phyloP scores from a whole-genome alignment of 1,139 yeast species.

The Yamadazyma blattariae region DNA sequence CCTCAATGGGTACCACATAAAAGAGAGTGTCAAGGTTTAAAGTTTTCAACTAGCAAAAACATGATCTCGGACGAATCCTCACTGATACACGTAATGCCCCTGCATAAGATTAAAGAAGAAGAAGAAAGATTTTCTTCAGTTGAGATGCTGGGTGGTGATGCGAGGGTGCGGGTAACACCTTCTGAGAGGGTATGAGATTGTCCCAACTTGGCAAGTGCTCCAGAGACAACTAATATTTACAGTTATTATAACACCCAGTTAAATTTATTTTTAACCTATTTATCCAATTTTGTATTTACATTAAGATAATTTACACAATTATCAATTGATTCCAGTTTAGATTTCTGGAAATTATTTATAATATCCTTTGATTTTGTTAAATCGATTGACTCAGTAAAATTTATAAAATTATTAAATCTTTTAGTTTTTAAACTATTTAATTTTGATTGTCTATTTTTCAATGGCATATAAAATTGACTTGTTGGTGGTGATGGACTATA shows the following conservation, averaged over 20 bases:
- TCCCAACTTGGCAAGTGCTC: too few species aligned
- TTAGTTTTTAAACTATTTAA: not conserved
- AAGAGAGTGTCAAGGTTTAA: constrained; percentile 92
- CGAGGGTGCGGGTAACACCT: constrained; percentile 15
- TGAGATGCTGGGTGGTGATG: constrained; percentile 7
- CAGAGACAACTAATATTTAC: too few species aligned
- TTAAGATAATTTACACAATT: too few species aligned
- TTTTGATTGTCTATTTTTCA: not conserved
- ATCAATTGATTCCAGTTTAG: too few species aligned
- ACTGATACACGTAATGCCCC: constrained; percentile 99
- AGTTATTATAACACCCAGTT: too few species aligned
- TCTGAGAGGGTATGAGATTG: too few species aligned
- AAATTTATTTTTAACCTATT: too few species aligned
- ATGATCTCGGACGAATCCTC: constrained; percentile 99
- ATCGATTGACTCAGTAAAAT: too few species aligned
- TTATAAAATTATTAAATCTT: not conserved
- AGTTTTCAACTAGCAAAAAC: constrained; percentile 99
- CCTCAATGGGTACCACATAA: constrained; percentile 46
- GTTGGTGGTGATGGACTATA: constrained; percentile 11
- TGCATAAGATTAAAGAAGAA: constrained; percentile 87
- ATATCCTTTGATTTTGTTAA: too few species aligned
- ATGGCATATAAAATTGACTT: not conserved
- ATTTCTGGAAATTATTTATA: too few species aligned
- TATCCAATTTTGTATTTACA: too few species aligned
- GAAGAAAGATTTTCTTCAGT: constrained; percentile 6